Percentiles rank a stretch among this genome's conserved stretches.
These are phyloP conservation scores for Arthrobotrys iridis DNA, from an alignment of 2,329 filamentous ascomycete species.

Conservation along the genomic window DNA sequence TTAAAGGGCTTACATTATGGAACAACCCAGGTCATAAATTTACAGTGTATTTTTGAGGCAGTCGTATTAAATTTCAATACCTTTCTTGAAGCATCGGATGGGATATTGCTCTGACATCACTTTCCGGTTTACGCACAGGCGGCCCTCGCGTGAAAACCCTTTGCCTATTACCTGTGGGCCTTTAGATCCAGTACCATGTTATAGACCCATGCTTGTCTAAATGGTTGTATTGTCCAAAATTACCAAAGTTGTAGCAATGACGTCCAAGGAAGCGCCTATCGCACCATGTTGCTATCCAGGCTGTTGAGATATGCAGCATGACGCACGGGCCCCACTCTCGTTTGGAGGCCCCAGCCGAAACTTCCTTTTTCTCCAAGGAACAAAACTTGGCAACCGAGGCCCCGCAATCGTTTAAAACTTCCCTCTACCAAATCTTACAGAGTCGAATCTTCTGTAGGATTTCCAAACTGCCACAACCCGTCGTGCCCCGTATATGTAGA, in stretches of 20 bases:
- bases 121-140: background rate
- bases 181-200: too few species aligned
- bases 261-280: background rate
- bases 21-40: background rate
- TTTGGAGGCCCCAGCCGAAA: background rate
- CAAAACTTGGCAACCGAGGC: slow-evolving; percentile 20
- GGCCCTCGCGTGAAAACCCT: too few species aligned
- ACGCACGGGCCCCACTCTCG: slow-evolving; percentile 21
- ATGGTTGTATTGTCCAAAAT: too few species aligned
- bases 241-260: background rate
- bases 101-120: slow-evolving; percentile 4
- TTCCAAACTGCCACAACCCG: too few species aligned
- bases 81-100: background rate
- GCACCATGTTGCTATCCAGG: background rate
- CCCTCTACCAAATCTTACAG: background rate
- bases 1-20: background rate
- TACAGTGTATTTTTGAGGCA: background rate
- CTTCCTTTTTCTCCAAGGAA: slow-evolving; percentile 1
- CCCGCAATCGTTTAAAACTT: slow-evolving; percentile 17
- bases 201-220: too few species aligned
- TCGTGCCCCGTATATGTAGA: too few species aligned
- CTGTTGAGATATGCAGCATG: background rate
- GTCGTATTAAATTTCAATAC: background rate
- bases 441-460: background rate
- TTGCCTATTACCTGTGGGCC: too few species aligned